Conservation (phyloP, 495 filamentous ascomycete genomes). For the Penicillium nucicola region DNA sequence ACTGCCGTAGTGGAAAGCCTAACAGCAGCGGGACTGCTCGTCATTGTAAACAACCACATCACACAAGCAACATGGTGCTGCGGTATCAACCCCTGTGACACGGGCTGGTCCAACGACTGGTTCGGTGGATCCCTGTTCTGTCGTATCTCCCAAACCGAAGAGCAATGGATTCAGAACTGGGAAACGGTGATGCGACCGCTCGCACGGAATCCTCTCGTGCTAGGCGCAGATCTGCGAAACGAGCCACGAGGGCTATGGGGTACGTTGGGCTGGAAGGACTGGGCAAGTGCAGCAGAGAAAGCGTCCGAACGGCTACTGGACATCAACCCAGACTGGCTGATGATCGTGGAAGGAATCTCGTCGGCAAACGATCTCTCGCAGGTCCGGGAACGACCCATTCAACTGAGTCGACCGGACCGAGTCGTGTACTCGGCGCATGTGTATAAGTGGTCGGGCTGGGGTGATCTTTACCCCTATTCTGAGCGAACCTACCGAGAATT, state of each 20-base stretch:
- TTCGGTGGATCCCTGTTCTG: conserved; percentile 43
- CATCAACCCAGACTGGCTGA: conserved; percentile 57
- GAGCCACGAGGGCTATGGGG: conserved; percentile 61
- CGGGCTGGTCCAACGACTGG: conserved; percentile 55
- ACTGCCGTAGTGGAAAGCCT: conserved; percentile 49
- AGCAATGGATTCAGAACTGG: conserved; percentile 59
- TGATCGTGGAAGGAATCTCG: conserved; percentile 59
- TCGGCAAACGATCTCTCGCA: conserved; percentile 55
- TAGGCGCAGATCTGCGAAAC: conserved; percentile 59
- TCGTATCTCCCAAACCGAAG: conserved; percentile 52
- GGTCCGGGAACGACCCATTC: conserved; percentile 46
- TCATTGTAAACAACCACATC: conserved; percentile 62
- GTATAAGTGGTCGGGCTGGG: conserved; percentile 62
- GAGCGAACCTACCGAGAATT: conserved; percentile 54
- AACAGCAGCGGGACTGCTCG: conserved; percentile 54
- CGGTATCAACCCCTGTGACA: conserved; percentile 57
- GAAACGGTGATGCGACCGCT: conserved; percentile 53
- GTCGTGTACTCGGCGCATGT: conserved; percentile 63
- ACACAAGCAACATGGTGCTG: conserved; percentile 61
- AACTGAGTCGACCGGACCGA: conserved; percentile 45
- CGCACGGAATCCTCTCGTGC: conserved; percentile 48
- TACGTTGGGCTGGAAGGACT: conserved; percentile 56
- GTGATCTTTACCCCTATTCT: conserved; percentile 49
- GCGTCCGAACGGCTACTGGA: conserved; percentile 52
- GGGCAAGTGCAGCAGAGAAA: conserved; percentile 56